phyloP scores from a whole-genome alignment of 1,284 basidiomycete genomes.

The Cryptococcus deneoformans region DNA sequence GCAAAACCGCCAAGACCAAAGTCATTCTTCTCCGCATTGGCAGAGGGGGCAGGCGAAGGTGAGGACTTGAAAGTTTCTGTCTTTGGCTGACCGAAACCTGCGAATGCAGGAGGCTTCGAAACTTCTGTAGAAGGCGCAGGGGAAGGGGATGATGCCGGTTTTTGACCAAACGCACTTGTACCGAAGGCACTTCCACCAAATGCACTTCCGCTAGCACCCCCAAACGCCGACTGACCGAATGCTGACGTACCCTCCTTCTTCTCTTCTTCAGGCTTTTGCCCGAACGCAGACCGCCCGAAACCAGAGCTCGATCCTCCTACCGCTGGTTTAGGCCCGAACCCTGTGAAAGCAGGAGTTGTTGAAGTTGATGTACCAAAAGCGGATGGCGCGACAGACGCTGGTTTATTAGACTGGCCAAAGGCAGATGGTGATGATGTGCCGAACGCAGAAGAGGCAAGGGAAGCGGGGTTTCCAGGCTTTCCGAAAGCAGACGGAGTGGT shows the following conservation, averaged over 20 bases:
- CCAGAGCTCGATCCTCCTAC: not conserved
- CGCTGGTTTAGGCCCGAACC: conserved; percentile 1
- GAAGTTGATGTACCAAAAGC: conserved; percentile 22
- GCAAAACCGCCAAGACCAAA: conserved; percentile 40
- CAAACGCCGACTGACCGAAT: conserved; percentile 17
- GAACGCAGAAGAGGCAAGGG: not conserved
- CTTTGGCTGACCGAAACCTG: conserved; percentile 3
- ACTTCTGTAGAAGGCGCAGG: conserved; percentile 1
- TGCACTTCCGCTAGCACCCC: conserved; percentile 7
- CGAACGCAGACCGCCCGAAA: conserved; percentile 7
- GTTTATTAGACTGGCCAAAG: conserved; percentile 10
- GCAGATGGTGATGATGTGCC: conserved; percentile 20
- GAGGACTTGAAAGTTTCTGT: not conserved
- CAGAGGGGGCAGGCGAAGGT: not conserved
- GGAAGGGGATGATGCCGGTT: conserved; percentile 3
- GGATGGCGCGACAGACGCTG: conserved; percentile 5
- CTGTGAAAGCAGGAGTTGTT: conserved; percentile 2
- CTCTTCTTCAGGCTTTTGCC: not conserved
- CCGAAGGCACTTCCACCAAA: conserved; percentile 17
- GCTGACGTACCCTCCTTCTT: conserved; percentile 5
- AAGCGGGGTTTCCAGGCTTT: conserved; percentile 7
- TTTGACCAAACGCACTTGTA: conserved; percentile 6
- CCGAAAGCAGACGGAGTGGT: conserved; percentile 42
- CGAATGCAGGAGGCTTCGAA: conserved; percentile 5
- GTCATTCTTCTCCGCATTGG: conserved; percentile 14